A percentile compares a stretch with the other conserved stretches of the same genome.
Evolutionary conservation across 371 early-diverging fungal genomes (phyloP).

Genomic region (Circinella umbellata): DNA sequence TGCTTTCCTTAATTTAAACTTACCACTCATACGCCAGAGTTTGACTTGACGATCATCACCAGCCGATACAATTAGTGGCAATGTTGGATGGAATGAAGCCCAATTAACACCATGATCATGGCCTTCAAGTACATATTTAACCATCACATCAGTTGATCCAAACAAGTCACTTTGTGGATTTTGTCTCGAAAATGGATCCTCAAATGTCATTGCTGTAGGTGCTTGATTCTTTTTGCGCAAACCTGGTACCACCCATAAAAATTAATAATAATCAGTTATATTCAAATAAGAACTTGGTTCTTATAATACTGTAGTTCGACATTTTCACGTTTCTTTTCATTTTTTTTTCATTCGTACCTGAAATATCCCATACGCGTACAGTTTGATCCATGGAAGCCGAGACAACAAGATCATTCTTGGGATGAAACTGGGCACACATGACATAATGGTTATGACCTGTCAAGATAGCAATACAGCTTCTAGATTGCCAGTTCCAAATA

Average conservation of each 20-base stretch:
- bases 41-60: constrained; percentile 99
- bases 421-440: constrained; percentile 99
- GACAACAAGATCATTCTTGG: constrained; percentile 94
- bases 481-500: constrained; percentile 99
- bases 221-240: constrained; percentile 83
- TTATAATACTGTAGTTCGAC: too few relatives aligned
- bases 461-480: constrained; percentile 95
- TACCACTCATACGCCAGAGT: constrained; percentile 97
- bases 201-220: constrained; percentile 60
- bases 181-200: constrained; percentile 60
- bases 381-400: constrained; percentile 98
- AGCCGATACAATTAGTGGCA: constrained; percentile 94
- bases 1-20: background rate
- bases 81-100: constrained; percentile 94
- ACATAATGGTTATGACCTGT: constrained; percentile 99
- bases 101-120: constrained; percentile 99
- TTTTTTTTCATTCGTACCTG: constrained; percentile 59
- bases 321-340: too few relatives aligned
- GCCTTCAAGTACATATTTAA: constrained; percentile 98
- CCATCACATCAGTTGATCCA: constrained; percentile 93
- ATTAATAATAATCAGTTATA: constrained; percentile 34
- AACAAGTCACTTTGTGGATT: constrained; percentile 86
- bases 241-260: constrained; percentile 33
- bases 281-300: background rate
- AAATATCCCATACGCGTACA: constrained; percentile 99